Base-by-base conservation (phyloP, 192 early-diverging fungal species). In the Chytriomyces sp. region DNA sequence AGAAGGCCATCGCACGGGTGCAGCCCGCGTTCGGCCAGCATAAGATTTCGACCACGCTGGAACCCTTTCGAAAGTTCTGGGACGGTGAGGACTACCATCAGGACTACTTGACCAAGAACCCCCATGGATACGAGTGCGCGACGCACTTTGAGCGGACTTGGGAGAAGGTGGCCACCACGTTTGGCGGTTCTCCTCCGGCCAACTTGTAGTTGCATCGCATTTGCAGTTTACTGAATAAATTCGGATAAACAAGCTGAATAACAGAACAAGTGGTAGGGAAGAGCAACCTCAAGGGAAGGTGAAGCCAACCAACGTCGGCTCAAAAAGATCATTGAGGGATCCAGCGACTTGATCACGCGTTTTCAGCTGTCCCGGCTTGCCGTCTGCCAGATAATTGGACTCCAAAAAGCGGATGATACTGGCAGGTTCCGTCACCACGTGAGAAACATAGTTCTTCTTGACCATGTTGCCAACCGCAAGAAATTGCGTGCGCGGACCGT, bases 11-110 rank as follows among this genome's bases (percentile, higher is more conserved):
- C 66, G 79, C 74, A 0, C 78, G 88, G 59, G 76, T 86, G 8
- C 91, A 92, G 75, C 59, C 28, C 2, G 70, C 81, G 49, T 85
- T 75, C 54, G 81, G 84, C 17, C 56, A 28, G 10, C 19, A 44
- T 12, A 77, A 84, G 59, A 82, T 91, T 54, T 80, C 80, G 56
- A 89, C 53, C 89, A 93, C 2, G 75, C 89, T 98, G 62, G 80
- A 84, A 52, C 84, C 88, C 0, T 87, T 91, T 5, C 82, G 82
- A 34, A 78, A 63, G 31, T 98, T 92, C 78, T 95, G 86, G 74
- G 85, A 90, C 52, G 96, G 92, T 31, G 96, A 96, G 79, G 86
- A 82, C 0, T 77, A 53, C 61, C 93, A 93, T 72, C 92, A 96
- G 76, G 77, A 82, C 52, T 94, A 93, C 56, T 78, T 94, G 60